phyloP scores from a whole-genome alignment of 2,329 filamentous ascomycete genomes.

The Lizonia empirigonia region DNA sequence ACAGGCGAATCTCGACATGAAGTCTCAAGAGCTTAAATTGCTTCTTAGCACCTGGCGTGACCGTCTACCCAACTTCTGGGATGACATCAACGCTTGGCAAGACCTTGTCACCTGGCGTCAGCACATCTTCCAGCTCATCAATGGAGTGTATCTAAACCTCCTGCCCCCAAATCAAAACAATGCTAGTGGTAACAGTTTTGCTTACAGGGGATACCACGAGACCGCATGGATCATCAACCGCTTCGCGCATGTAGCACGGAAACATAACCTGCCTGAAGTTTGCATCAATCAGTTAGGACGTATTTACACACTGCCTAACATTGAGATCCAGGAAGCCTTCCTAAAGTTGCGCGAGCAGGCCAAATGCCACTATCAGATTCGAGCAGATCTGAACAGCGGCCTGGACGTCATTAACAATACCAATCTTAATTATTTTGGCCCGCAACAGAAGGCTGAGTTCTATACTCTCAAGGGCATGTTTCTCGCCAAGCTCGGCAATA shows the following conservation, averaged over 20 bases:
- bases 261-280: conserved; percentile 94
- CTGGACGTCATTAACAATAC: conserved; percentile 99
- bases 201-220: conserved; percentile 96
- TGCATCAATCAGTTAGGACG: conserved; percentile 96
- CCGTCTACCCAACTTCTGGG: conserved; percentile 95
- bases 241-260: conserved; percentile 95
- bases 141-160: conserved; percentile 86
- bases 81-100: conserved; percentile 99
- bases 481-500: conserved; percentile 88
- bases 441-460: conserved; percentile 96
- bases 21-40: conserved; percentile 94
- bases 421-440: conserved; percentile 97
- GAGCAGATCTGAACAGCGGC: conserved; percentile 86
- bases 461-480: conserved; percentile 99
- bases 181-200: conserved; percentile 87
- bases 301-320: conserved; percentile 98
- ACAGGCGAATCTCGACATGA: conserved; percentile 83
- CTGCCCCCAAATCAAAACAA: conserved; percentile 77
- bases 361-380: conserved; percentile 98
- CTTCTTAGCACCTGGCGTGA: conserved; percentile 95
- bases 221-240: conserved; percentile 99
- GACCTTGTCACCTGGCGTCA: conserved; percentile 99
- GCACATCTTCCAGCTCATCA: conserved; percentile 98
- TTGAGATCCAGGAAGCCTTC: conserved; percentile 99
- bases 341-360: conserved; percentile 97